Base-by-base conservation (phyloP, 2,329 filamentous ascomycete genomes). In the Botrytis hyacinthi region DNA sequence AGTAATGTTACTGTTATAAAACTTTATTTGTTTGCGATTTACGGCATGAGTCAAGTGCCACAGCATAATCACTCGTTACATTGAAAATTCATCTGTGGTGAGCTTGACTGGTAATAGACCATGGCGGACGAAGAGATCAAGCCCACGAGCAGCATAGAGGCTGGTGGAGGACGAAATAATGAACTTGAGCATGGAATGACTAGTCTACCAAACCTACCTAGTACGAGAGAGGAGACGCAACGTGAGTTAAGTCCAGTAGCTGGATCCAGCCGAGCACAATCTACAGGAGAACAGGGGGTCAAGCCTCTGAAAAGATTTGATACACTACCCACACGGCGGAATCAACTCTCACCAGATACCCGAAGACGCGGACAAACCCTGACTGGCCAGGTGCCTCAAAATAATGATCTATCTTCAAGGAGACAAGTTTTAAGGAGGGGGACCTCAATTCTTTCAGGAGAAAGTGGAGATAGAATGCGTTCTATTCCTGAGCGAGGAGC, bases 251-350 rank as follows among this genome's bases (percentile, higher is more conserved):
- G 42, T 26, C 46, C 54, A 29, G 42, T 29, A 22, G 71, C 66
- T 69, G 48, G 57, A 51, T 29, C 32, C 26, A 68, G 35, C 22
- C 35, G 37, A 46, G 26, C 48, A n/a, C 46, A 66, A 35, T 37
- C 70, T 59, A 59, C 32, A 35, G 65, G 60, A n/a, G 54, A 51
- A 3, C 51, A 51, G 9, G 66, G 44, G 29, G 14, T 20, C 60
- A 73, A 61, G 32, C 71, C 63, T 4, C 26, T 73, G 42, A 69
- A 48, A 60, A 57, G 71, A 51, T 69, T 73, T 35, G 71, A 73
- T 61, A 73, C 71, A 29, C 42, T 69, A 46, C 71, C 71, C 32
- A 46, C 71, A 35, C 42, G 26, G 12, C 63, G 63, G 5, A 48
- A 61, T 54, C 71, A 61, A 46, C 46, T 61, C 35, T 73, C 63